phyloP scores from a whole-genome alignment of 805 yeast genomes.

The Candida incommunis region DNA sequence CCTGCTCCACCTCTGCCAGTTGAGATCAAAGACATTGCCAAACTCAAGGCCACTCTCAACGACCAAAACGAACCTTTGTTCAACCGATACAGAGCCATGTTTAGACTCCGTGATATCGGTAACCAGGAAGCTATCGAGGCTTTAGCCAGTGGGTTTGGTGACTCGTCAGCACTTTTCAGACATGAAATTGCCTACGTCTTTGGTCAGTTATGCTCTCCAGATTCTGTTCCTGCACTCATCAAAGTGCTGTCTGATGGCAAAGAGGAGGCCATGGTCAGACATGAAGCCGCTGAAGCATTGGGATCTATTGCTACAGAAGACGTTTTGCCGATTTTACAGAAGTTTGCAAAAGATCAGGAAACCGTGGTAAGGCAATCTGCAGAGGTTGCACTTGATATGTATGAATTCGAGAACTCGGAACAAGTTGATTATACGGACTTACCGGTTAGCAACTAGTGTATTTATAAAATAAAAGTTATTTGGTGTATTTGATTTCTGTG shows the following conservation, averaged over 20 bases:
- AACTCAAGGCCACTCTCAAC: conserved; percentile 54
- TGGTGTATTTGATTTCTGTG: too few relatives aligned
- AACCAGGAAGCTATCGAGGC: conserved; percentile 88
- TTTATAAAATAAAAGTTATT: too few relatives aligned
- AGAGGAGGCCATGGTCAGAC: conserved; percentile 98
- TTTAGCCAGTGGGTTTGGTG: conserved; percentile 77
- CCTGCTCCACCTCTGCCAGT: conserved; percentile 97
- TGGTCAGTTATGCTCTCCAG: conserved; percentile 93
- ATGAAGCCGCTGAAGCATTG: conserved; percentile 98
- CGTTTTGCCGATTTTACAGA: conserved; percentile 74
- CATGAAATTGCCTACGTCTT: conserved; percentile 98
- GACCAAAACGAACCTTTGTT: conserved; percentile 69
- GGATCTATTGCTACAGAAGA: conserved; percentile 96
- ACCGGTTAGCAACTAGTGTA: too few relatives aligned
- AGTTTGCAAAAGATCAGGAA: conserved; percentile 67
- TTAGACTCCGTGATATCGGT: conserved; percentile 89
- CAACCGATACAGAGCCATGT: conserved; percentile 97
- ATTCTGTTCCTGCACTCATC: conserved; percentile 74
- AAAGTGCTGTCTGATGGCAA: conserved; percentile 60
- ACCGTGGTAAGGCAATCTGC: conserved; percentile 94
- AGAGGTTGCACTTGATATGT: conserved; percentile 95
- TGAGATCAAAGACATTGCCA: conserved; percentile 43
- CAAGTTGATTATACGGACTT: conserved; percentile 61
- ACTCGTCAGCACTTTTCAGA: conserved; percentile 84
- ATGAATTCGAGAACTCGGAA: conserved; percentile 79